Percentiles rank a stretch among this genome's conserved stretches.
These are phyloP conservation scores for Cercophora scortea DNA, from an alignment of 495 filamentous ascomycete species.

Conservation along the genomic window DNA sequence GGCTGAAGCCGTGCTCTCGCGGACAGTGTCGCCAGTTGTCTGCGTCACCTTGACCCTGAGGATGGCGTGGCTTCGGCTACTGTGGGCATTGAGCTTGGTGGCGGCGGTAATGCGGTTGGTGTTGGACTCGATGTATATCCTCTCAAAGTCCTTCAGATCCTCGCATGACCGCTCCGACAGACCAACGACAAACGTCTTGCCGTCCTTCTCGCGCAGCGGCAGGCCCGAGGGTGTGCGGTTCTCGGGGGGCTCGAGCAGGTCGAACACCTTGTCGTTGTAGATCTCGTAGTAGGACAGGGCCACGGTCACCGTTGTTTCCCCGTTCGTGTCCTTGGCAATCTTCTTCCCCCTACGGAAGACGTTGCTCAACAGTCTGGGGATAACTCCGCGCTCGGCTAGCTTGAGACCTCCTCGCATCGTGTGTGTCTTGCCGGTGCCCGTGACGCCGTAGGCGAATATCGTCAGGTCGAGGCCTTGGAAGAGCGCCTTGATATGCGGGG, in stretches of 20 bases:
- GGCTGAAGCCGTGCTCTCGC: slow-evolving; percentile 77
- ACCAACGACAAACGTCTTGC: slow-evolving; percentile 89
- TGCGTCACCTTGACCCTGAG: slow-evolving; percentile 82
- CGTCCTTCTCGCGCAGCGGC: slow-evolving; percentile 76
- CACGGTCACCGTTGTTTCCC: slow-evolving; percentile 65
- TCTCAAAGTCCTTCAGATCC: slow-evolving; percentile 87
- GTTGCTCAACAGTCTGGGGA: slow-evolving; percentile 77
- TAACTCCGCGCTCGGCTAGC: slow-evolving; percentile 82
- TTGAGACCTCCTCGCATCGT: slow-evolving; percentile 95
- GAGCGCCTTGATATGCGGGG: slow-evolving; percentile 70
- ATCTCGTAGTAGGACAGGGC: slow-evolving; percentile 95
- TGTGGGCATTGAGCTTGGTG: slow-evolving; percentile 94
- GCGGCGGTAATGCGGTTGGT: slow-evolving; percentile 84
- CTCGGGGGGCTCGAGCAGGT: slow-evolving; percentile 85
- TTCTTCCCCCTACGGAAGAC: slow-evolving; percentile 83
- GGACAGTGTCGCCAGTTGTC: slow-evolving; percentile 59
- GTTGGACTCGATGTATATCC: slow-evolving; percentile 88
- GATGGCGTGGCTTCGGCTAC: slow-evolving; percentile 88
- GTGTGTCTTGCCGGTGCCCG: slow-evolving; percentile 94
- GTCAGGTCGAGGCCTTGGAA: slow-evolving; percentile 93
- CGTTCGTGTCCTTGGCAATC: slow-evolving; percentile 75
- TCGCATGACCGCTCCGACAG: slow-evolving; percentile 79
- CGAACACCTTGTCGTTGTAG: slow-evolving; percentile 93
- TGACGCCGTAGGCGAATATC: slow-evolving; percentile 92
- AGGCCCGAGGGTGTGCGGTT: slow-evolving; percentile 80